Base-by-base conservation (phyloP, 225 moss, liverwort and hornwort genomes). In the Lunularia cruciata region DNA sequence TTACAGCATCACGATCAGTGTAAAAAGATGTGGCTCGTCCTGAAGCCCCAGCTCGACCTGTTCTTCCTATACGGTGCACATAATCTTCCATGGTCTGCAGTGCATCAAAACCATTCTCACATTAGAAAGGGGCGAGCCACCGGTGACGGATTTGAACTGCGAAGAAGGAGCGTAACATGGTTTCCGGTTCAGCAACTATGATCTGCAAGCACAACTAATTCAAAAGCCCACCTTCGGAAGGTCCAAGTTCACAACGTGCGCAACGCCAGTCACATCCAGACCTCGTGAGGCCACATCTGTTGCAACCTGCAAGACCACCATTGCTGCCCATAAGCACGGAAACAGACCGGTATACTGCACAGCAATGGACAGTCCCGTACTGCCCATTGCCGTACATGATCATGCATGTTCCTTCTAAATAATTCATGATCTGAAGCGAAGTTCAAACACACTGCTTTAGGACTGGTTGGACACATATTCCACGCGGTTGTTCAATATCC, bases 231-330 rank as follows among this genome's bases (percentile, higher is more conserved):
- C 83, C 77, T 85, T 96, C 2, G 95, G 95, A 73, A 96, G 90
- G 69, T 96, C 95, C 85, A 96, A 81, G 77, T 96, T 96, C 57
- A 96, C 85, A 75, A 96, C 95, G 70, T 92, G 95, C n/a, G 90
- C 95, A 63, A 96, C 95, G 77, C 95, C 95, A 74, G 92, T 92
- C 46, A 98, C 96, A 55, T 98, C 96, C 78, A 98, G 78, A 71
- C 96, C 96, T 86, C 96, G 87, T 26, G 96, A 98, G 26, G 96
- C 96, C 43, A 98, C 96, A 76, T 98, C 96, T 2, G 96, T 98
- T 56, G 96, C 96, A 53, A 84, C 83, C 83, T 83, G 75, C 60
- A 48, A 25, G 31, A 38, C 6, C 40, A 40, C 40, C 40, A 13
- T 6, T 13, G 40, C 40, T 40, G 40, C 40, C 40, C n/a, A n/a